Evolutionary conservation across 2,329 filamentous ascomycete species (phyloP), one percentile per base, ranked within the genome.

Genomic region (Colletotrichum shisoi): DNA sequence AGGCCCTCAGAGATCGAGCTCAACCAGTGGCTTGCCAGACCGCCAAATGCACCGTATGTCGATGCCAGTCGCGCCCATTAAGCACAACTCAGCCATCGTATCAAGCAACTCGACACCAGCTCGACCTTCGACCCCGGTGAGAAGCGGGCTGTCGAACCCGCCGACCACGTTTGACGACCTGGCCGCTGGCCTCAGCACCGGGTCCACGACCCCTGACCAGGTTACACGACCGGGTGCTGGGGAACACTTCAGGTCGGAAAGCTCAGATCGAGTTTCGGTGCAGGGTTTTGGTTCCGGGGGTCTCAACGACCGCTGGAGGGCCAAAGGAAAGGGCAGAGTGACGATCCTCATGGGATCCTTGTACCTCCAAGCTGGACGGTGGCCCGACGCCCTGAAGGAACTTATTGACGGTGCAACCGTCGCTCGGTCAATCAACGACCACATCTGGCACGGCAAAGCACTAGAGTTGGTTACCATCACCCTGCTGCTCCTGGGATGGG

Each of bases 361-460:
- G 71, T 96, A 94, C 76, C 86, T 99, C 71, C 91, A 94, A 77
- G 91, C 93, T 60, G 95, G 95, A 31, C 88, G 93, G 69, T 97
- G 95, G 93, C 87, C 84, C 54, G 94, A 98, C 79, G 94, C 94
- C 8, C 78, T 98, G 52, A 91, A 88, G 75, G 92, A 96, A 74
- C 85, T 97, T 24, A 83, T 88, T 11, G 94, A 97, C 68, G 92
- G 91, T 61, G 93, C 91, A 2, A 86, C 86, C 11, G 87, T 90
- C 71, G 90, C 93, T 17, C 90, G 92, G 72, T 89, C 88, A 44
- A 86, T 91, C 66, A 94, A 93, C 72, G 95, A 99, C 78, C 92
- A 97, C 77, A 77, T 98, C n/a, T 99, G 95, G 94, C 93, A 97
- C 79, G 95, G 92, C 19, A 98, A 98, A 78, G 94, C 93, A 1